phyloP scores from a whole-genome alignment of 352 stramenopile genomes.

The Phytophthora nicotianae region DNA sequence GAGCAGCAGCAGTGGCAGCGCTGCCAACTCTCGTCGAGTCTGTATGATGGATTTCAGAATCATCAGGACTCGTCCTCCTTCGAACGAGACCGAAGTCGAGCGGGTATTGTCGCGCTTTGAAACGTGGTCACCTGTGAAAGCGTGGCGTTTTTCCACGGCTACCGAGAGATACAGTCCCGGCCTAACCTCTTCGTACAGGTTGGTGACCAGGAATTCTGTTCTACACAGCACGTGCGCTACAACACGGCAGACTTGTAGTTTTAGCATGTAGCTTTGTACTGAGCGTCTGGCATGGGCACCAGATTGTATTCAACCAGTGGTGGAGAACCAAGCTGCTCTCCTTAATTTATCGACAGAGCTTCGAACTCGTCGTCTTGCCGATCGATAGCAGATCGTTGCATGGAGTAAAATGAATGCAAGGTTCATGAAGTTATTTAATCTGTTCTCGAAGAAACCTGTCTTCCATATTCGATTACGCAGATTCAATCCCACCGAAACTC shows the following conservation, averaged over 20 bases:
- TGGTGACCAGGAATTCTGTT: constrained; percentile 5
- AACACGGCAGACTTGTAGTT: constrained; percentile 12
- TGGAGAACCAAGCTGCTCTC: background rate
- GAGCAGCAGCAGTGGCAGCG: constrained; percentile 23
- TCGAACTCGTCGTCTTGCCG: constrained; percentile 7
- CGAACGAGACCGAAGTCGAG: no score
- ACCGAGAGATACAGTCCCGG: background rate
- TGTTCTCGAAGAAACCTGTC: constrained; percentile 5
- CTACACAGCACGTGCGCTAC: constrained; percentile 1
- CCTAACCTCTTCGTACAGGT: constrained; percentile 22
- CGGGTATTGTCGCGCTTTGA: background rate
- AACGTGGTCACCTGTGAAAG: background rate
- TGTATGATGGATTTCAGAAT: constrained; percentile 9
- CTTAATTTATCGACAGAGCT: constrained; percentile 31
- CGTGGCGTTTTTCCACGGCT: constrained; percentile 9
- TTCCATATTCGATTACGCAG: constrained; percentile 7
- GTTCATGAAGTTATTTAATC: constrained; percentile 11
- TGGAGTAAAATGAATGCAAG: constrained; percentile 17
- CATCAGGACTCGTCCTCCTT: no score
- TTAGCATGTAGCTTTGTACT: constrained; percentile 26
- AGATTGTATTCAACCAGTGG: constrained; percentile 12
- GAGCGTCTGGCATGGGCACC: constrained; percentile 27
- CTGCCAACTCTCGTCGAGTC: constrained; percentile 26
- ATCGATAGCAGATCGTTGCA: constrained; percentile 23
- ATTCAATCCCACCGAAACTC: constrained; percentile 8